Conservation (phyloP, 441 rosid genomes). For the Gossypium gossypioides region DNA sequence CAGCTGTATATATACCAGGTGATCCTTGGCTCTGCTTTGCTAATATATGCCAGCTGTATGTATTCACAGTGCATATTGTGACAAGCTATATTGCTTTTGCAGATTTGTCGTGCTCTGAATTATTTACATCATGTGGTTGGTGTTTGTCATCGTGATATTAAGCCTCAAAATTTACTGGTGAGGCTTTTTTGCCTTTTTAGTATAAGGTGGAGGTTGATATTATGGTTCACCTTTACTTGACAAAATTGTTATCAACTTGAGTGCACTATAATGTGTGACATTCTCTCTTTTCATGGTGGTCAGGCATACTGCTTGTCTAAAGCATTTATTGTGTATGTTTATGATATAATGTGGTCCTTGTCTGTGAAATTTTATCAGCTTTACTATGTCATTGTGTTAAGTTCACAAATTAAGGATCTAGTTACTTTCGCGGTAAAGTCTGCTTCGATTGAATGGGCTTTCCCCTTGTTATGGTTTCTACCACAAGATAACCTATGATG, state of each 20-base stretch:
- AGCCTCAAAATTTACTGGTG: constrained; percentile 83
- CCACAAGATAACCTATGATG: no score
- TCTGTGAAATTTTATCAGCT: not conserved
- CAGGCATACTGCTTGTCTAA: not conserved
- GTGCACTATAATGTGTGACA: not conserved
- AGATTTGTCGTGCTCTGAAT: constrained; percentile 80
- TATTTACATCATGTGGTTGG: constrained; percentile 63
- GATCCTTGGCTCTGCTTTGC: constrained; percentile 1
- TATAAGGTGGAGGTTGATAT: not conserved
- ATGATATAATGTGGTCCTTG: not conserved
- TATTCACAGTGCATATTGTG: not conserved
- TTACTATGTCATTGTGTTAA: not conserved
- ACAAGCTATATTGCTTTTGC: constrained; percentile 14
- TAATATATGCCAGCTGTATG: constrained; percentile 4
- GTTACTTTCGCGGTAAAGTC: no score
- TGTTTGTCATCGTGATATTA: constrained; percentile 83
- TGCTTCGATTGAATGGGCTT: no score
- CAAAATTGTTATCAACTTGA: not conserved
- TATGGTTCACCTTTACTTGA: not conserved
- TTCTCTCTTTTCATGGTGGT: not conserved
- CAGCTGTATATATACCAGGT: constrained; percentile 82
- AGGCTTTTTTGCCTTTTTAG: constrained; percentile 14
- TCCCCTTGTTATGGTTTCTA: no score
- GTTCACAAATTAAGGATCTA: no score
- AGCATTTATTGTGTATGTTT: not conserved